Percentiles rank a stretch among this genome's conserved stretches.
Evolutionary conservation across 2,329 filamentous ascomycete genomes (phyloP).

Genomic region (Botrytis fabae): DNA sequence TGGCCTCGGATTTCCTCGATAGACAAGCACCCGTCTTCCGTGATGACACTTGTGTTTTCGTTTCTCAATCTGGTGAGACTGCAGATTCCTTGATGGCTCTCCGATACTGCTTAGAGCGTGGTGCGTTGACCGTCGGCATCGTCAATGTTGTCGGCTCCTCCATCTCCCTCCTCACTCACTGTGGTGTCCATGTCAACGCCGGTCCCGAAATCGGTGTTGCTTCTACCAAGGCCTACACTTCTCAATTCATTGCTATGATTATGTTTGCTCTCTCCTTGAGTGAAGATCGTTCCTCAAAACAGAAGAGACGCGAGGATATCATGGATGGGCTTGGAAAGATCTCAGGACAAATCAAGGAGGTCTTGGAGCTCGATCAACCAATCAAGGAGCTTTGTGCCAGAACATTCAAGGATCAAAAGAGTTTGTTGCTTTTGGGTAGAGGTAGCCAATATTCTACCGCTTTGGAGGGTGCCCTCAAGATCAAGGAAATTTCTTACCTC

Average conservation of each 20-base stretch:
- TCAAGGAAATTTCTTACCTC: slow-evolving; percentile 99
- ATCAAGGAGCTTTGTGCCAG: slow-evolving; percentile 94
- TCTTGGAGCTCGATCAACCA: slow-evolving; percentile 84
- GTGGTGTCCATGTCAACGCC: slow-evolving; percentile 99
- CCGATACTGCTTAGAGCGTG: slow-evolving; percentile 96
- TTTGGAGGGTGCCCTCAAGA: slow-evolving; percentile 96
- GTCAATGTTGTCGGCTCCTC: slow-evolving; percentile 98
- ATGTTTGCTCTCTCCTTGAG: slow-evolving; percentile 98
- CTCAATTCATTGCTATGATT: slow-evolving; percentile 99
- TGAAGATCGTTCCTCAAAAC: slow-evolving; percentile 95
- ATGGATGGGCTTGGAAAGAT: slow-evolving; percentile 89
- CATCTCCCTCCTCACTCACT: slow-evolving; percentile 98
- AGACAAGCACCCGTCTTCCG: slow-evolving; percentile 97
- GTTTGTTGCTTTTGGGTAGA: slow-evolving; percentile 85
- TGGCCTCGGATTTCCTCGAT: slow-evolving; percentile 98
- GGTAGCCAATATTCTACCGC: slow-evolving; percentile 97
- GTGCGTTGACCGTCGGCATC: slow-evolving; percentile 94
- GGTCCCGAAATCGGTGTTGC: slow-evolving; percentile 98
- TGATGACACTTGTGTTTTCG: slow-evolving; percentile 98
- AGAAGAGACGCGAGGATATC: slow-evolving; percentile 87
- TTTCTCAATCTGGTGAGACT: slow-evolving; percentile 98
- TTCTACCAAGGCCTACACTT: slow-evolving; percentile 98
- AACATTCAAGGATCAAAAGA: slow-evolving; percentile 97
- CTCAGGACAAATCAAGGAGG: slow-evolving; percentile 87
- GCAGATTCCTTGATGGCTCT: slow-evolving; percentile 97